Base-by-base conservation (phyloP, 2,329 filamentous ascomycete species). In the Colletotrichum echinochloae region DNA sequence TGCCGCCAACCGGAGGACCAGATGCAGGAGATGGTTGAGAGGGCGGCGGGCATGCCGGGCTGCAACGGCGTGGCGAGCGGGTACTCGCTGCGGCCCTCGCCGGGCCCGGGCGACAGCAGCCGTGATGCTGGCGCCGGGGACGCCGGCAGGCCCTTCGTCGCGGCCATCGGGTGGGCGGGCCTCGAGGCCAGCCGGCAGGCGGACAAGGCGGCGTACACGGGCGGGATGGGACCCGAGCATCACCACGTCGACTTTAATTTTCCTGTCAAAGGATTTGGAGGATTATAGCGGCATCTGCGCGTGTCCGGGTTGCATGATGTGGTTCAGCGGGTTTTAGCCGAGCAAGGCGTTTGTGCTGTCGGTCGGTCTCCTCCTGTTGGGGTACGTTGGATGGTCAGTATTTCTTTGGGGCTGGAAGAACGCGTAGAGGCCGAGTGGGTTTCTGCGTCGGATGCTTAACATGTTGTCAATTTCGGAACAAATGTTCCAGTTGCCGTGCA, bases 1-100 rank as follows among this genome's bases (percentile, higher is more conserved):
- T 64, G 75, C 73, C 48, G 81, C 78, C 48, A 76, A 65, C 35
- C 83, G 81, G 76, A 85, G 78, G 73, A 75, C 9, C 68, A 65
- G 33, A 72, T 77, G 65, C 74, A 73, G 16, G 72, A 72, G 44
- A 9, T 70, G 20, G 65, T 77, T 11, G 71, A 74, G 56, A 70
- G 71, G n/a, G 74, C 73, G 41, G 73, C 66, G 28, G 51, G 52
- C 62, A 51, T 75, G 18, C 66, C 66, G 18, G 76, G 76, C 12
- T 77, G 75, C 66, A 77, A 75, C 39, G 75, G 76, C 28, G 73
- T 73, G 16, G 73, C 76, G 51, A 73, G 74, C 41, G 76, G 74
- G 54, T 72, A 70, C 56, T 71, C 76, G 14, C 55, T 72, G 60
- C 18, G 57, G 26, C 41, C 18, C 18, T 11, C 41, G 51, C 30